Percentiles rank a stretch among this genome's conserved stretches.
phyloP scores from a whole-genome alignment of 768 basidiomycete genomes.

The Kwoniella sp. region DNA sequence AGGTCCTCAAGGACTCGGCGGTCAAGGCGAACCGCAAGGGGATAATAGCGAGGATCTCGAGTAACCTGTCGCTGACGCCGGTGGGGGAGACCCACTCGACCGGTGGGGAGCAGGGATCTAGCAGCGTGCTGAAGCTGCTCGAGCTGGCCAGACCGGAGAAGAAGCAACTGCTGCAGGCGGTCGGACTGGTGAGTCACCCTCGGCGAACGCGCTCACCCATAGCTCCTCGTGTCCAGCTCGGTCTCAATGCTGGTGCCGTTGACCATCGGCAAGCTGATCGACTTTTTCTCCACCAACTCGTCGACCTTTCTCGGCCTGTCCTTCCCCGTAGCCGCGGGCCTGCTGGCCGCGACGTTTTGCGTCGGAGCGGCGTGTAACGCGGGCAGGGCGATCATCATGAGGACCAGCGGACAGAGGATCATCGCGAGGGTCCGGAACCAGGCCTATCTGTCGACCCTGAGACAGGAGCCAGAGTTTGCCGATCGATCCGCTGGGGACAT shows the following conservation, averaged over 20 bases:
- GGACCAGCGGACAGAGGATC: slow-evolving; percentile 84
- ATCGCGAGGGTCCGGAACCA: slow-evolving; percentile 71
- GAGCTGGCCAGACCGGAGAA: slow-evolving; percentile 76
- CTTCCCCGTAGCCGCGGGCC: slow-evolving; percentile 70
- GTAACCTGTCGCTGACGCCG: slow-evolving; percentile 13
- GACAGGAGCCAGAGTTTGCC: slow-evolving; percentile 88
- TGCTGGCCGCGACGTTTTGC: slow-evolving; percentile 72
- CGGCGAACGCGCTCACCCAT: background rate
- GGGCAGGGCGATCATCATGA: slow-evolving; percentile 58
- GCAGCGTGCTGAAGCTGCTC: slow-evolving; percentile 53
- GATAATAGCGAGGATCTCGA: slow-evolving; percentile 11
- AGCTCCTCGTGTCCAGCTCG: slow-evolving; percentile 78
- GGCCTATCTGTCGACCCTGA: slow-evolving; percentile 75
- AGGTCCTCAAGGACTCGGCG: background rate
- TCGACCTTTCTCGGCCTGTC: slow-evolving; percentile 71
- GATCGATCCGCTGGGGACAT: slow-evolving; percentile 92
- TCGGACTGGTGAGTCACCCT: slow-evolving; percentile 55
- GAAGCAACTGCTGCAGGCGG: slow-evolving; percentile 68
- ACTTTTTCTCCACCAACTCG: slow-evolving; percentile 72
- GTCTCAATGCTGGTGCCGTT: slow-evolving; percentile 91
- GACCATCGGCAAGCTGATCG: slow-evolving; percentile 88
- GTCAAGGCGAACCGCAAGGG: background rate
- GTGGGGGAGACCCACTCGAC: slow-evolving; percentile 9
- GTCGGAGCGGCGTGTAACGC: slow-evolving; percentile 84
- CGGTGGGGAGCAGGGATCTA: slow-evolving; percentile 5